Percentiles rank a stretch among this genome's conserved stretches.
phyloP scores from a whole-genome alignment of 495 filamentous ascomycete genomes.

The Penicillium pancosmium region DNA sequence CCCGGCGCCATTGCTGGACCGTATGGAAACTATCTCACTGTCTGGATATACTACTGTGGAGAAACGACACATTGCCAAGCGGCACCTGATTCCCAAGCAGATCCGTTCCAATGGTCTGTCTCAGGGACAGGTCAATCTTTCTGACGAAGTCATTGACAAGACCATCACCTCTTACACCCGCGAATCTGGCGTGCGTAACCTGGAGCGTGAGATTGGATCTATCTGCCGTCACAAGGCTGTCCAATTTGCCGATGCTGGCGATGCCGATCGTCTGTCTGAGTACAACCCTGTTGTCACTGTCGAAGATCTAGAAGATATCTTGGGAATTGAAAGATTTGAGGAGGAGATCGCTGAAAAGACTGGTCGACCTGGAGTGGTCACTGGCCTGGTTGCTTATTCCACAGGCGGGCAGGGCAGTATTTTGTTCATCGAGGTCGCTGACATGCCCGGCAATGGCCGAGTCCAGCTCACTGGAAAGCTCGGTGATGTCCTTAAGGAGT shows the following conservation, averaged over 20 bases:
- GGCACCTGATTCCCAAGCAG: constrained; percentile 94
- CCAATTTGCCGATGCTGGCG: constrained; percentile 86
- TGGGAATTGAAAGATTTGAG: constrained; percentile 93
- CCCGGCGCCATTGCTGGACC: constrained; percentile 88
- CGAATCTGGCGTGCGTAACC: constrained; percentile 94
- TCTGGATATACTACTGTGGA: constrained; percentile 98
- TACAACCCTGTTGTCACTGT: constrained; percentile 77
- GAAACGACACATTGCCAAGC: constrained; percentile 92
- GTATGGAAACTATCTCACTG: constrained; percentile 93
- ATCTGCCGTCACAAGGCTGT: constrained; percentile 96
- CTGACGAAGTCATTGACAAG: constrained; percentile 84
- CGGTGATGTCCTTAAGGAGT: constrained; percentile 97
- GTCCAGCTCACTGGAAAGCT: constrained; percentile 98
- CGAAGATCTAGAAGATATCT: constrained; percentile 82
- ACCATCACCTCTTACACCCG: constrained; percentile 96
- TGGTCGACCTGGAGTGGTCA: constrained; percentile 90
- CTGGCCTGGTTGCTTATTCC: constrained; percentile 94
- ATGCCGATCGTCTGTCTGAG: constrained; percentile 63
- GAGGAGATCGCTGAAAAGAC: constrained; percentile 93
- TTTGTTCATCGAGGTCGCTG: constrained; percentile 96
- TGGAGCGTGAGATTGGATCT: constrained; percentile 93
- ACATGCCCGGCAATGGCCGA: constrained; percentile 91
- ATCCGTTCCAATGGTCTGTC: constrained; percentile 77
- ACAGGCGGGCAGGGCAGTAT: constrained; percentile 94
- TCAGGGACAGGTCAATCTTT: constrained; percentile 71